phyloP scores from a whole-genome alignment of 2,329 filamentous ascomycete species.

The Alternaria dauci region DNA sequence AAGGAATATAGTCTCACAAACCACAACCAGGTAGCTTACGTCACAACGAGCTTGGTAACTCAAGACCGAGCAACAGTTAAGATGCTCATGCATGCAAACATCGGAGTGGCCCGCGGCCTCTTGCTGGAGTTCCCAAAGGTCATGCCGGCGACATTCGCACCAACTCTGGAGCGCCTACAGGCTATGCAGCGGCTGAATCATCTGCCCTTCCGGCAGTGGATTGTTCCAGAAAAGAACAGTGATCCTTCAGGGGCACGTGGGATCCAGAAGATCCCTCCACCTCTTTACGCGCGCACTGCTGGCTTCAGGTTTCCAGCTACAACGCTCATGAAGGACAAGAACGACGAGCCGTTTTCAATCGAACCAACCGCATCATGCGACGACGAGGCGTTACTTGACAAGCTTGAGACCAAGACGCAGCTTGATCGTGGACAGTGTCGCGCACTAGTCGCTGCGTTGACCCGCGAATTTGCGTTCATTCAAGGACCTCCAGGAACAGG shows the following conservation, averaged over 20 bases:
- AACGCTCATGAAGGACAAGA: slow-evolving; percentile 22
- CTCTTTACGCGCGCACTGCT: slow-evolving; percentile 32
- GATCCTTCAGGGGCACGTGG: background rate
- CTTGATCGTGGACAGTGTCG: slow-evolving; percentile 62
- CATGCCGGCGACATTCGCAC: slow-evolving; percentile 43
- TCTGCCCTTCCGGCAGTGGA: slow-evolving; percentile 40
- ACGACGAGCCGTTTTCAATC: slow-evolving; percentile 8
- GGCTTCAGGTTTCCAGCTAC: slow-evolving; percentile 34
- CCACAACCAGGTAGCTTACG: slow-evolving; percentile 11
- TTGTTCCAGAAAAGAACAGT: slow-evolving; percentile 29
- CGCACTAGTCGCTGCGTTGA: slow-evolving; percentile 64
- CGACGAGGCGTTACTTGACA: slow-evolving; percentile 21
- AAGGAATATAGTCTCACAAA: slow-evolving; percentile 19
- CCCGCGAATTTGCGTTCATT: slow-evolving; percentile 65
- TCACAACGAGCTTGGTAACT: slow-evolving; percentile 27
- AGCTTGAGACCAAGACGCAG: slow-evolving; percentile 21
- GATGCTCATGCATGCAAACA: slow-evolving; percentile 22
- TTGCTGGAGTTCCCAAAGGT: slow-evolving; percentile 42
- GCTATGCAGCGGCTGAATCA: slow-evolving; percentile 34
- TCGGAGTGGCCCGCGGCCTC: slow-evolving; percentile 18
- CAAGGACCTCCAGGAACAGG: slow-evolving; percentile 77
- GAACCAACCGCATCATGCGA: slow-evolving; percentile 24
- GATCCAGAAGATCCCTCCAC: slow-evolving; percentile 32
- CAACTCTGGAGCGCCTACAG: slow-evolving; percentile 37
- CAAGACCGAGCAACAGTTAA: slow-evolving; percentile 25